A percentile compares a stretch with the other conserved stretches of the same genome.
Conservation (phyloP, 148 eudicot genomes). For the Pharnaceum exiguum region DNA sequence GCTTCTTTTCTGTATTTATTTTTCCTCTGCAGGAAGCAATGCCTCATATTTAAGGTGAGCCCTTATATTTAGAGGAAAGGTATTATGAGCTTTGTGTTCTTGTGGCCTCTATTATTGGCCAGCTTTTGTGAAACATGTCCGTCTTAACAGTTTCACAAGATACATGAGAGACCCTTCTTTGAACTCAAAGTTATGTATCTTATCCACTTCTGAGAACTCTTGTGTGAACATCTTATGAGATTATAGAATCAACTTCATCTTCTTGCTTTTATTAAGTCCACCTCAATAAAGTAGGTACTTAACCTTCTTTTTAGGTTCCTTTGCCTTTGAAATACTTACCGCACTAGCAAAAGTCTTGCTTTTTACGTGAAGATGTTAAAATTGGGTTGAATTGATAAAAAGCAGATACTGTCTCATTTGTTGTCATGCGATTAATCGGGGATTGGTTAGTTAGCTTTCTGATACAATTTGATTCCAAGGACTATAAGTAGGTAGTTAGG, state of each 20-base stretch:
- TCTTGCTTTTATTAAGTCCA: background rate
- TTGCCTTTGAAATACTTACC: background rate
- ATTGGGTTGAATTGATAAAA: no score
- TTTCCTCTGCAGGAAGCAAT: conserved; percentile 13
- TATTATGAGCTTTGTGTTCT: background rate
- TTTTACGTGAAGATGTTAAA: no score
- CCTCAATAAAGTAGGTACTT: background rate
- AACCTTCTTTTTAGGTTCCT: background rate
- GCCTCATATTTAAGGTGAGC: conserved; percentile 3
- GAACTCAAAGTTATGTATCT: conserved; percentile 1
- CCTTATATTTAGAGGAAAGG: background rate
- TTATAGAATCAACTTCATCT: background rate
- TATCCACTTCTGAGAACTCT: conserved; percentile 7
- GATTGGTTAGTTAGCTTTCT: no score
- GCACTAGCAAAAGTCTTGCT: conserved; percentile 3
- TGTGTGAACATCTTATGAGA: conserved; percentile 3
- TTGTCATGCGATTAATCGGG: no score
- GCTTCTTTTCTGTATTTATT: background rate
- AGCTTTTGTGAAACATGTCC: conserved; percentile 16
- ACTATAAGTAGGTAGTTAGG: no score
- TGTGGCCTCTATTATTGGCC: conserved; percentile 13
- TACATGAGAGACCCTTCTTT: conserved; percentile 9
- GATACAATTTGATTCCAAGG: no score
- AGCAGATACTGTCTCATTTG: no score
- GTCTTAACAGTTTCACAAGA: conserved; percentile 23